phyloP scores from a whole-genome alignment of 768 basidiomycete species.

The Lactarius tabidus region DNA sequence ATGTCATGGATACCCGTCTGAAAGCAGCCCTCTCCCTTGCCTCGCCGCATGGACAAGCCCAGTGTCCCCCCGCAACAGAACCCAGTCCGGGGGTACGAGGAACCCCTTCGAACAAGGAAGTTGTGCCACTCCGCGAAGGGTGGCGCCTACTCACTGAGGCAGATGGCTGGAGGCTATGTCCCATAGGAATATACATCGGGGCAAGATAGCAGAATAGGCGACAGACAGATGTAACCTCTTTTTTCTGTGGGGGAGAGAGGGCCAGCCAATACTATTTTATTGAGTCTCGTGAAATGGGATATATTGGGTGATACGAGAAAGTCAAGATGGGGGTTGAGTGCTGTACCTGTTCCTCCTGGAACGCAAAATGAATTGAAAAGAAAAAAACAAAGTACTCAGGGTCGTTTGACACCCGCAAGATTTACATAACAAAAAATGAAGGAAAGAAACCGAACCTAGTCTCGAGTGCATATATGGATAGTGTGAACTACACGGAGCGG shows the following conservation, averaged over 20 bases:
- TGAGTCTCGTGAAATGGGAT: not conserved
- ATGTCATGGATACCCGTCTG: slow-evolving; percentile 42
- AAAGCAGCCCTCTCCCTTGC: slow-evolving; percentile 5
- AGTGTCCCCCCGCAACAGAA: too few relatives aligned
- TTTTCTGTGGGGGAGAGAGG: not conserved
- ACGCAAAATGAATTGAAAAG: not conserved
- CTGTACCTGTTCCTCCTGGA: not conserved
- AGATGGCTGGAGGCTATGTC: slow-evolving; percentile 57
- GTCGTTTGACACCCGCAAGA: not conserved
- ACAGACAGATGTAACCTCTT: too few relatives aligned
- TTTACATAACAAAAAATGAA: not conserved
- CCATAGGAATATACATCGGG: slow-evolving; percentile 54
- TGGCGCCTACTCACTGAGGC: slow-evolving; percentile 49
- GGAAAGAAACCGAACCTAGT: not conserved
- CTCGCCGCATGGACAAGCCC: not conserved
- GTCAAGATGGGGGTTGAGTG: not conserved
- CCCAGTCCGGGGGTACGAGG: not conserved
- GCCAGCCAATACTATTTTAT: not conserved
- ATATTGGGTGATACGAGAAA: not conserved
- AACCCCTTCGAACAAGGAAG: not conserved
- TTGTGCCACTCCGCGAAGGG: slow-evolving; percentile 36
- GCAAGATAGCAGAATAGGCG: slow-evolving; percentile 14
- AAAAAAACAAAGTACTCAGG: not conserved
- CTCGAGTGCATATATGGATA: slow-evolving; percentile 1
- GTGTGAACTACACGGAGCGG: slow-evolving; percentile 4